Evolutionary conservation across 2,329 filamentous ascomycete genomes (phyloP).

Genomic region (Scytalidium lignicola): DNA sequence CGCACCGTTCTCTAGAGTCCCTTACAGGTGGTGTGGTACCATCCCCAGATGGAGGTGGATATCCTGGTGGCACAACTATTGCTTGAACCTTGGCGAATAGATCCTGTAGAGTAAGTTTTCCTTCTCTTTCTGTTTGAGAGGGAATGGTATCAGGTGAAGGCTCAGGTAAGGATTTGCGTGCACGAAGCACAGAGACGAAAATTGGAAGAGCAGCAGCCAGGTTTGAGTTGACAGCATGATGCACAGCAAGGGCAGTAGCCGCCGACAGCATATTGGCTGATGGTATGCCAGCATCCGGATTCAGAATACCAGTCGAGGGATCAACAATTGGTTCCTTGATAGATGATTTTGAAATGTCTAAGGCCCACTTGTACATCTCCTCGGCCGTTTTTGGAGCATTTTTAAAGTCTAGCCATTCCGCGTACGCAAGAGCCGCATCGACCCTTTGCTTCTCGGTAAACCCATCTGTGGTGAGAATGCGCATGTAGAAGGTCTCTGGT

Average conservation of each 20-base stretch:
- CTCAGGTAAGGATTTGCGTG: slow-evolving; percentile 57
- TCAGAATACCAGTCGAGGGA: slow-evolving; percentile 57
- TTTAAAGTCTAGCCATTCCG: slow-evolving; percentile 80
- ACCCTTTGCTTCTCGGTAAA: slow-evolving; percentile 75
- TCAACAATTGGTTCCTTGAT: slow-evolving; percentile 50
- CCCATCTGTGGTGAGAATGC: slow-evolving; percentile 74
- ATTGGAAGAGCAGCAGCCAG: slow-evolving; percentile 70
- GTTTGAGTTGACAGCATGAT: slow-evolving; percentile 67
- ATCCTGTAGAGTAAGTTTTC: slow-evolving; percentile 16
- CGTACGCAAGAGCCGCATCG: slow-evolving; percentile 77
- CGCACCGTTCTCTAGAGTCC: slow-evolving; percentile 62
- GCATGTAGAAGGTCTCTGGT: slow-evolving; percentile 75
- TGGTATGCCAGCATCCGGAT: slow-evolving; percentile 49
- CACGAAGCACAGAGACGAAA: slow-evolving; percentile 77
- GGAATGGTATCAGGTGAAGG: slow-evolving; percentile 21
- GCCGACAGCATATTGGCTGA: slow-evolving; percentile 71
- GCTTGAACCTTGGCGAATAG: slow-evolving; percentile 24
- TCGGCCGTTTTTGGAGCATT: slow-evolving; percentile 57
- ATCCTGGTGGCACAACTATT: slow-evolving; percentile 48
- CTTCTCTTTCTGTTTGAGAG: slow-evolving; percentile 11
- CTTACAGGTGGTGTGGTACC: slow-evolving; percentile 65
- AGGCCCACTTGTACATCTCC: slow-evolving; percentile 69
- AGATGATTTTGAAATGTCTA: slow-evolving; percentile 64
- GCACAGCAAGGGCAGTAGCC: slow-evolving; percentile 72
- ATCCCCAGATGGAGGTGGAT: slow-evolving; percentile 65